Percentiles rank a stretch among this genome's conserved stretches.
Conservation (phyloP, 2,329 filamentous ascomycete species). For the Colletotrichum musae region DNA sequence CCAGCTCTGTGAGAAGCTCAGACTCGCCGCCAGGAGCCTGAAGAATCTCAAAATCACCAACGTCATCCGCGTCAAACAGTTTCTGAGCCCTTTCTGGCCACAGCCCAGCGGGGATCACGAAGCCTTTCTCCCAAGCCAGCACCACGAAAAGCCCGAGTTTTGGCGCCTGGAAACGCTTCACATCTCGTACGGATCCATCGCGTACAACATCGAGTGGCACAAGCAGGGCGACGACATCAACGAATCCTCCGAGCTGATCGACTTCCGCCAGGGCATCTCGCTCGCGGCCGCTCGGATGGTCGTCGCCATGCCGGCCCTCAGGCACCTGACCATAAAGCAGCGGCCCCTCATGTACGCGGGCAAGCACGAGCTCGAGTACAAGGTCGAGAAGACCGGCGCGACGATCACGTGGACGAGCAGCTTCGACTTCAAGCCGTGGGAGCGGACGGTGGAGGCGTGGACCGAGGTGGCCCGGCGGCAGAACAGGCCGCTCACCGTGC, state of each 20-base stretch:
- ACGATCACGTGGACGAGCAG: slow-evolving; percentile 42
- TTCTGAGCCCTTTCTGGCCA: slow-evolving; percentile 43
- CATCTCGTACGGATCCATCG: slow-evolving; percentile 43
- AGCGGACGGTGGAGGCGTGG: slow-evolving; percentile 44
- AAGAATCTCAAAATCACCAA: slow-evolving; percentile 40
- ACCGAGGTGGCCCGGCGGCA: slow-evolving; percentile 41
- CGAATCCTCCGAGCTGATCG: slow-evolving; percentile 38
- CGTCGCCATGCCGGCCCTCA: slow-evolving; percentile 43
- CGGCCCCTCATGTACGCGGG: slow-evolving; percentile 46
- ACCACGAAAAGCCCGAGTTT: slow-evolving; percentile 28
- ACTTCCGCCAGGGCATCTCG: slow-evolving; percentile 44
- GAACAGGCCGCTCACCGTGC: slow-evolving; percentile 18
- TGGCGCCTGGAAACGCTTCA: slow-evolving; percentile 38
- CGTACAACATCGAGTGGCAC: slow-evolving; percentile 43
- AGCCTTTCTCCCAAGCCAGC: slow-evolving; percentile 26
- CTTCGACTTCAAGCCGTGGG: slow-evolving; percentile 44
- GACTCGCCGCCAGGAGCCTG: slow-evolving; percentile 36
- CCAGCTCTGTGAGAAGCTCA: slow-evolving; percentile 37
- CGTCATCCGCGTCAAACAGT: slow-evolving; percentile 42
- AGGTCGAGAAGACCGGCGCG: slow-evolving; percentile 23
- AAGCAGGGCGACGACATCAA: slow-evolving; percentile 43
- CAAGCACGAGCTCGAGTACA: slow-evolving; percentile 44
- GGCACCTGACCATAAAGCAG: slow-evolving; percentile 41
- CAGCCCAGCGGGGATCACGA: slow-evolving; percentile 32
- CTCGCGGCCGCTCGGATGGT: slow-evolving; percentile 44